These are phyloP conservation scores for Crithidia sp. DNA, from an alignment of 208 protist genomes.

Conservation along the genomic window DNA sequence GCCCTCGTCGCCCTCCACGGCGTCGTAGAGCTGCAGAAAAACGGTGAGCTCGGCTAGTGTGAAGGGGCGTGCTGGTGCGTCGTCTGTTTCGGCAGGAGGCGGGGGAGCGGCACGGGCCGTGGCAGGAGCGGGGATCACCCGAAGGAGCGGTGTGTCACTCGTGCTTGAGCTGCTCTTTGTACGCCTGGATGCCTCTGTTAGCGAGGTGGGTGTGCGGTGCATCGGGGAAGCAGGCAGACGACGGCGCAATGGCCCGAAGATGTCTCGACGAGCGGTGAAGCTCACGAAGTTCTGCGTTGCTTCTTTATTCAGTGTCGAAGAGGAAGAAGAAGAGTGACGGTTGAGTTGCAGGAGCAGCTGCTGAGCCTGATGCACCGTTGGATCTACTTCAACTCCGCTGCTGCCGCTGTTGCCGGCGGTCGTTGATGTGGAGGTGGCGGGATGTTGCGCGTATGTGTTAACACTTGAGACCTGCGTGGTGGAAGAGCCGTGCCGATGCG, in stretches of 20 bases:
- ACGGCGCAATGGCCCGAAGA: constrained; percentile 35
- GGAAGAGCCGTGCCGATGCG: background rate
- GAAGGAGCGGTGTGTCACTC: background rate
- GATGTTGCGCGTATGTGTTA: too few species aligned
- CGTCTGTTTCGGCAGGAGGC: background rate
- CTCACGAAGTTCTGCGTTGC: constrained; percentile 7
- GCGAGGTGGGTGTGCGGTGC: background rate
- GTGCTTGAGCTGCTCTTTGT: background rate
- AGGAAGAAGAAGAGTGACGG: background rate
- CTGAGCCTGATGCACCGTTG: constrained; percentile 11
- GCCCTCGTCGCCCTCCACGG: constrained; percentile 64
- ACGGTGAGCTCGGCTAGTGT: constrained; percentile 49
- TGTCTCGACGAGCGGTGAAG: constrained; percentile 25
- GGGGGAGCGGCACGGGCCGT: background rate
- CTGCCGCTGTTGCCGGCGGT: too few species aligned
- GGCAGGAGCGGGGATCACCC: background rate
- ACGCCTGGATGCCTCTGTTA: too few species aligned
- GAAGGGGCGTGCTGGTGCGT: constrained; percentile 7
- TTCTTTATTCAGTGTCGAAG: background rate
- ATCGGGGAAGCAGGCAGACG: constrained; percentile 25
- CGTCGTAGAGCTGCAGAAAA: constrained; percentile 65
- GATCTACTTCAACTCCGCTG: background rate
- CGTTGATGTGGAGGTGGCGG: background rate
- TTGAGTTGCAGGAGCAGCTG: constrained; percentile 11
- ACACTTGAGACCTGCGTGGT: background rate